Conservation (phyloP, 345 rosid species). For the Syzygium oleosum region DNA sequence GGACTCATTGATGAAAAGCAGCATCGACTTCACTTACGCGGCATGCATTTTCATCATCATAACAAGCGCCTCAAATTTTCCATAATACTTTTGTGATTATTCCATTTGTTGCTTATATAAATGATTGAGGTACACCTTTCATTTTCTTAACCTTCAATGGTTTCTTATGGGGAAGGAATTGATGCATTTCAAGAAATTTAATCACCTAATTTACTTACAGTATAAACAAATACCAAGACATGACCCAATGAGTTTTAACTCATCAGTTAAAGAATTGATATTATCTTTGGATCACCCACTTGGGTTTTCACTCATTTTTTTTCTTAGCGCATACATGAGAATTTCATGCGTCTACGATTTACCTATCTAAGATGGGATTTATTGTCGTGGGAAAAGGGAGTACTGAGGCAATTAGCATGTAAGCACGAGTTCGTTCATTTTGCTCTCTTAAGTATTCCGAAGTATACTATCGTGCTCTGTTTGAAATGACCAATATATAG, state of each 20-base stretch:
- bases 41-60: neutral
- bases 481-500: neutral
- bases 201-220: neutral
- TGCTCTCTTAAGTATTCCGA: neutral
- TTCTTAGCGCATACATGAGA: neutral
- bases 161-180: neutral
- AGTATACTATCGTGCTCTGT: neutral
- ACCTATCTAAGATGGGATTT: neutral
- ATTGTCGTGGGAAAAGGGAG: neutral
- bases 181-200: neutral
- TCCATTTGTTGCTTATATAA: neutral
- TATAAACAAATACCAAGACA: fast-evolving
- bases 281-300: neutral
- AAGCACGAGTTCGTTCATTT: neutral
- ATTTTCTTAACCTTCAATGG: neutral
- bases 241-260: neutral
- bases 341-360: neutral
- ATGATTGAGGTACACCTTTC: neutral
- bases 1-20: neutral
- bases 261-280: no score
- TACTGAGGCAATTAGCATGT: no score
- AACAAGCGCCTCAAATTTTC: neutral
- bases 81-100: no score
- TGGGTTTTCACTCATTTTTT: neutral
- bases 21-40: neutral